These are phyloP conservation scores for Digitaria exilis DNA, from an alignment of 202 grass and related monocot species.

Conservation along the genomic window DNA sequence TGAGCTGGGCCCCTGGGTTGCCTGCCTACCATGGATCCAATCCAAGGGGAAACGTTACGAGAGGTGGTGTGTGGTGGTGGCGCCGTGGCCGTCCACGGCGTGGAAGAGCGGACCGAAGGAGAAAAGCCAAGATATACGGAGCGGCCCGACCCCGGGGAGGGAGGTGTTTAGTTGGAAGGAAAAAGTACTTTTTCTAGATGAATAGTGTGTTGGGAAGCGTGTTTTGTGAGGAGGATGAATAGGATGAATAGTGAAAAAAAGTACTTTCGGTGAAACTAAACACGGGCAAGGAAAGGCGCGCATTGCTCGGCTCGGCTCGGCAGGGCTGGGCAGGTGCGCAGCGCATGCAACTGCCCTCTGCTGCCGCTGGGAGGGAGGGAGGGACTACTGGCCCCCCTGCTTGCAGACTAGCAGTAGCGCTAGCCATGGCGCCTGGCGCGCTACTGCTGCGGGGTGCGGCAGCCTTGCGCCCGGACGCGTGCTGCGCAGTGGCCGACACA, in stretches of 20 bases:
- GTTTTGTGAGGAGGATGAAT: too few relatives aligned
- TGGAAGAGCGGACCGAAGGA: neutral
- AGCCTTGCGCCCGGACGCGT: too few relatives aligned
- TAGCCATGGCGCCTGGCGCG: neutral
- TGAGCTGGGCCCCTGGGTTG: neutral
- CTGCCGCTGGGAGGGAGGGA: neutral
- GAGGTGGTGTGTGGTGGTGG: too few relatives aligned
- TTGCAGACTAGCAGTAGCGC: neutral
- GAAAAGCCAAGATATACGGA: constrained; percentile 22
- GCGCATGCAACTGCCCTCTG: neutral
- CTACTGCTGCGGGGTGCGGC: neutral
- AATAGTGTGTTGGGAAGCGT: too few relatives aligned
- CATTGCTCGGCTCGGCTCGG: neutral
- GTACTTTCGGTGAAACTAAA: too few relatives aligned
- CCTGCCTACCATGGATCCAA: too few relatives aligned
- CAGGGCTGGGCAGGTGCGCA: neutral
- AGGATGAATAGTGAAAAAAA: too few relatives aligned
- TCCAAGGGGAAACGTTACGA: too few relatives aligned
- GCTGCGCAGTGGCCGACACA: neutral
- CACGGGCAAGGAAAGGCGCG: constrained; percentile 4
- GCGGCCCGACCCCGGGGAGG: too few relatives aligned
- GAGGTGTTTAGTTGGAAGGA: too few relatives aligned
- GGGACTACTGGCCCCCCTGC: neutral
- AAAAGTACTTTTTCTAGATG: too few relatives aligned
- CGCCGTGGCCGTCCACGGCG: too few relatives aligned